A percentile compares a stretch with the other conserved stretches of the same genome.
phyloP scores from a whole-genome alignment of 176 grass and related monocot genomes.

The Oryza glaberrima region DNA sequence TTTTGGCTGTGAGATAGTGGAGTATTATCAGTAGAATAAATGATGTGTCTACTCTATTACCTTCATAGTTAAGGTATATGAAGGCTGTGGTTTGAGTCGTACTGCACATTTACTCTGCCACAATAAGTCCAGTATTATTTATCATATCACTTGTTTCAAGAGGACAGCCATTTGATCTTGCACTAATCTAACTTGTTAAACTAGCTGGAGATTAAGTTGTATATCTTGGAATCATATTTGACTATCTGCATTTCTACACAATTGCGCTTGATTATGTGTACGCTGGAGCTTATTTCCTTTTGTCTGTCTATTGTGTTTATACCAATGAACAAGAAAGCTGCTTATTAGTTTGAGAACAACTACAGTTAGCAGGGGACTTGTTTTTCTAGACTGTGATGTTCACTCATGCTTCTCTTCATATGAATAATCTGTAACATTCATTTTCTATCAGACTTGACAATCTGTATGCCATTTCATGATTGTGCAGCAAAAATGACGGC shows the following conservation, averaged over 20 bases:
- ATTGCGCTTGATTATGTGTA: not conserved
- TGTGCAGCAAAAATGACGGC: constrained; percentile 49
- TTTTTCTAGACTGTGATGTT: not conserved
- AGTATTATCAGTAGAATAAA: too few relatives aligned
- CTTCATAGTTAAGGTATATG: not conserved
- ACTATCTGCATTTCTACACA: too few relatives aligned
- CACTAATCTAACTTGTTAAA: not conserved
- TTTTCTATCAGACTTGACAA: not conserved
- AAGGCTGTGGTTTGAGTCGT: not conserved
- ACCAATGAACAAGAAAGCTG: not conserved
- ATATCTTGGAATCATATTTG: not conserved
- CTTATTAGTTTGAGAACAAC: not conserved
- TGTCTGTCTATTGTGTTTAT: not conserved
- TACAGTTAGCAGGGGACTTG: not conserved
- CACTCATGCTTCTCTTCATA: not conserved
- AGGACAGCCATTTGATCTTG: not conserved
- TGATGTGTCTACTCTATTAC: not conserved
- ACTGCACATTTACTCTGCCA: not conserved
- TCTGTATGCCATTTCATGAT: not conserved
- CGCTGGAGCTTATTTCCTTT: not conserved
- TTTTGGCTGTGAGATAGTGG: not conserved
- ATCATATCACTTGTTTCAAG: not conserved
- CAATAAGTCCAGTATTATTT: not conserved
- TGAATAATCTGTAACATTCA: not conserved
- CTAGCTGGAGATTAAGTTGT: not conserved